Evolutionary conservation across 768 basidiomycete species (phyloP).

Genomic region (Psilocybe tampanensis): DNA sequence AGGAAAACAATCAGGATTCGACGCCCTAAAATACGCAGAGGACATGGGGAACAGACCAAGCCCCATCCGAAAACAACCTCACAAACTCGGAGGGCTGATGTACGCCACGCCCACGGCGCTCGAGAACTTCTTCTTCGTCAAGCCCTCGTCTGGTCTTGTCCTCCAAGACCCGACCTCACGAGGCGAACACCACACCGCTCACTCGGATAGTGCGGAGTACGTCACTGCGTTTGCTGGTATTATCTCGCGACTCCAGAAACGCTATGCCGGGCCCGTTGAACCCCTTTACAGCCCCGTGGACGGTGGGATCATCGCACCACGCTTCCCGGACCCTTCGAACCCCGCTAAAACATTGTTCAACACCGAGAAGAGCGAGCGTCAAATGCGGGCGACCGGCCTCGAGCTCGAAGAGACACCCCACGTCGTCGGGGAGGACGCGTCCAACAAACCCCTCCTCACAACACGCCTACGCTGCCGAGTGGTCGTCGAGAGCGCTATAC

Average conservation of each 20-base stretch:
- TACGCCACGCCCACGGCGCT: constrained; percentile 59
- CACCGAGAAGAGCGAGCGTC: constrained; percentile 23
- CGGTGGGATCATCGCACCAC: constrained; percentile 29
- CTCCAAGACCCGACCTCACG: constrained; percentile 34
- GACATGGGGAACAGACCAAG: constrained; percentile 20
- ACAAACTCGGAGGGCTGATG: constrained; percentile 60
- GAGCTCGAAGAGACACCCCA: constrained; percentile 39
- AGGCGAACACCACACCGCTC: neutral
- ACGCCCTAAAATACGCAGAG: constrained; percentile 6
- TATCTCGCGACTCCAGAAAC: constrained; percentile 26
- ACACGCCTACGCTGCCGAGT: constrained; percentile 39
- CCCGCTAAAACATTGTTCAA: constrained; percentile 6
- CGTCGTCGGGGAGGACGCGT: constrained; percentile 44
- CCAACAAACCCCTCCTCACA: constrained; percentile 32
- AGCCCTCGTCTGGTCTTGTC: constrained; percentile 61
- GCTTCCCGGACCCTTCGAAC: neutral
- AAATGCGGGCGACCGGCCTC: constrained; percentile 30
- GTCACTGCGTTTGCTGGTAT: constrained; percentile 50
- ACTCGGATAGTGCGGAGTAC: constrained; percentile 5
- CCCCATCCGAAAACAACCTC: constrained; percentile 65
- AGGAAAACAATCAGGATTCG: no score
- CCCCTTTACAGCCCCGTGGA: constrained; percentile 28
- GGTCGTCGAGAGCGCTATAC: constrained; percentile 37
- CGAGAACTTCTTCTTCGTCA: constrained; percentile 53
- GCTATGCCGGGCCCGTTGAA: constrained; percentile 7